Evolutionary conservation across 495 filamentous ascomycete genomes (phyloP), one percentile per base, ranked within the genome.

Genomic region (Astrothelium macrocarpum): DNA sequence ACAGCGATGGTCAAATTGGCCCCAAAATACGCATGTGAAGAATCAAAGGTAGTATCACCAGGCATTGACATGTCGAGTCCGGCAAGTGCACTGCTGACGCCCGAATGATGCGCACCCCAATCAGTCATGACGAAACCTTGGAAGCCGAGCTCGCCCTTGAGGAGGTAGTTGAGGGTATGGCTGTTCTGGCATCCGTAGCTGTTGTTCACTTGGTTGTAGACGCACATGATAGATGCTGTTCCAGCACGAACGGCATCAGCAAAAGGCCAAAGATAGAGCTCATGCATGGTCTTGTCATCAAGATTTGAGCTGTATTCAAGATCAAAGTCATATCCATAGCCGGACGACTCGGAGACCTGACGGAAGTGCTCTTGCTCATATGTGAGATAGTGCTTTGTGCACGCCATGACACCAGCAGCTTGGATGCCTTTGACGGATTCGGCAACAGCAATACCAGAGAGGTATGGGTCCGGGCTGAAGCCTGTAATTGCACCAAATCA

Each of bases 21-120:
- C 14, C 90, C 90, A 85, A 26, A 58, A 79, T 80, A 96, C 26
- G 88, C 87, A 56, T 77, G 75, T 26, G 85, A 89, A 28, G 80
- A 84, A 69, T 87, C 81, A 73, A 96, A 93, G 36, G 71, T 63
- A 7, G 86, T 82, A 69, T 98, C 94, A 65, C 94, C 93, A 43
- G 94, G 92, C 92, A 97, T 97, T 11, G 85, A 84, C 91, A 96
- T 95, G 71, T 98, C 93, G 56, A 97, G 75, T 61, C 94, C 94
- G 58, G 94, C 94, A 29, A 91, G 77, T 32, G 90, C 89, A 63
- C 80, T 80, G 32, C 84, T 81, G 20, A 88, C 91, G 71, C 94
- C 94, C 20, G 87, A 83, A 73, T 95, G 89, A 69, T 96, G 91
- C 5, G 90, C 91, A 71, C 82, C 78, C 91, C 91, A 96, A 71